phyloP scores from a whole-genome alignment of 139 green algal species.

The Chlamydomonas sp. region DNA sequence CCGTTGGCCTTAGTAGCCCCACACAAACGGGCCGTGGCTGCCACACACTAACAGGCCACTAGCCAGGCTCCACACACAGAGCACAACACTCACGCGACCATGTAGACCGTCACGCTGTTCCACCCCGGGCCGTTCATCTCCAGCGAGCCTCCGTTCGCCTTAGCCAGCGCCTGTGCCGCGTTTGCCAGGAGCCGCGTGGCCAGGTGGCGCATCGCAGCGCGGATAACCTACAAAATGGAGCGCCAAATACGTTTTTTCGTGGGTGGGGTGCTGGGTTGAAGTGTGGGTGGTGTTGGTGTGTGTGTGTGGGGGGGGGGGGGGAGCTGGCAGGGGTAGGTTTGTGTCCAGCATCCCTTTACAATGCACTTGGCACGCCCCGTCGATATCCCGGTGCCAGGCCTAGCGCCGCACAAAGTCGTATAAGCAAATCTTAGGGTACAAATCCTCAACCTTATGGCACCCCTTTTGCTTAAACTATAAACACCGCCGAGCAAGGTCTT shows the following conservation, averaged over 20 bases:
- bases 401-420: too few species aligned
- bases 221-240: slow-evolving; percentile 9
- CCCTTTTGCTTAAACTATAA: too few species aligned
- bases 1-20: too few species aligned
- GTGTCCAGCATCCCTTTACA: neutral
- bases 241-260: too few species aligned
- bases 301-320: neutral
- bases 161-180: slow-evolving; percentile 19
- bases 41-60: neutral
- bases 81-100: slow-evolving; percentile 46
- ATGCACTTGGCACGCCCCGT: too few species aligned
- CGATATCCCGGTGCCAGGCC: too few species aligned
- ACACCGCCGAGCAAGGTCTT: too few species aligned
- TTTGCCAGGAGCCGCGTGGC: slow-evolving; percentile 24
- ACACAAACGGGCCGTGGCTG: too few species aligned
- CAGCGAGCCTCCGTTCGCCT: slow-evolving; percentile 32
- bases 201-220: slow-evolving; percentile 41
- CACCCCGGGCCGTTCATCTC: slow-evolving; percentile 68
- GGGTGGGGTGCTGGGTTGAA: too few species aligned
- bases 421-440: too few species aligned
- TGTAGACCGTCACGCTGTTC: slow-evolving; percentile 62
- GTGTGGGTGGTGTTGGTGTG: too few species aligned
- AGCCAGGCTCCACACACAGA: neutral
- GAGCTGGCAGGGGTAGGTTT: neutral
- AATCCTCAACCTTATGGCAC: too few species aligned